Evolutionary conservation across 2,329 filamentous ascomycete species (phyloP).

Genomic region (Penicillium sp.): DNA sequence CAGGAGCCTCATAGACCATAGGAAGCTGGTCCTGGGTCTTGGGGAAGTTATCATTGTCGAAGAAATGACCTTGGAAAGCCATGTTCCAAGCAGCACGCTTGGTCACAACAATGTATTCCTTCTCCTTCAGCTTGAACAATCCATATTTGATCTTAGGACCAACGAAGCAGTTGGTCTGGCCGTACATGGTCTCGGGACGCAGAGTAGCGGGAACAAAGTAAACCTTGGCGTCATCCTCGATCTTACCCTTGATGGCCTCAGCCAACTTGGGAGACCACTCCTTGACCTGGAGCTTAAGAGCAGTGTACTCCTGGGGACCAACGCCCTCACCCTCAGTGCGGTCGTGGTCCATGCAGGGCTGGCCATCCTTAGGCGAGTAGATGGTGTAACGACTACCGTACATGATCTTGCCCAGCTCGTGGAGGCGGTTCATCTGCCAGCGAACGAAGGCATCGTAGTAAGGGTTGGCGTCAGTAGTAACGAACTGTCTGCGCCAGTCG

Average conservation of each 20-base stretch:
- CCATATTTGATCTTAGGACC: constrained; percentile 87
- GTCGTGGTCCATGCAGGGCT: constrained; percentile 86
- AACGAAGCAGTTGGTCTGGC: constrained; percentile 93
- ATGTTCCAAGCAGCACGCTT: constrained; percentile 88
- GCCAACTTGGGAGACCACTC: constrained; percentile 81
- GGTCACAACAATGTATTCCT: constrained; percentile 80
- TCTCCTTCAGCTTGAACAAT: constrained; percentile 73
- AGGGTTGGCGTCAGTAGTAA: constrained; percentile 94
- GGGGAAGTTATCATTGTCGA: constrained; percentile 49
- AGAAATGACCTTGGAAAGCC: constrained; percentile 87
- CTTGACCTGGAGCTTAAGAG: constrained; percentile 83
- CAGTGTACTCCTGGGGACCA: constrained; percentile 87
- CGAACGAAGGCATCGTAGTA: constrained; percentile 94
- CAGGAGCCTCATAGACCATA: constrained; percentile 70
- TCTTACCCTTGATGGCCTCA: constrained; percentile 69
- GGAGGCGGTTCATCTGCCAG: constrained; percentile 95
- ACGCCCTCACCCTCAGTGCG: constrained; percentile 77
- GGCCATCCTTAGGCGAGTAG: constrained; percentile 84
- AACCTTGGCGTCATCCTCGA: constrained; percentile 74
- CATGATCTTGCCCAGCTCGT: constrained; percentile 86
- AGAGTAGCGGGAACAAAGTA: constrained; percentile 91
- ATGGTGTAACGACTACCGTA: constrained; percentile 92
- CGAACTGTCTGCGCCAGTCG: constrained; percentile 88
- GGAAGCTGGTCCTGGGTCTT: constrained; percentile 68
- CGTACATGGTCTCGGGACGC: constrained; percentile 97